Evolutionary conservation across 768 basidiomycete genomes (phyloP), one percentile per base, ranked within the genome.

Genomic region (Leccinum ochraceum): DNA sequence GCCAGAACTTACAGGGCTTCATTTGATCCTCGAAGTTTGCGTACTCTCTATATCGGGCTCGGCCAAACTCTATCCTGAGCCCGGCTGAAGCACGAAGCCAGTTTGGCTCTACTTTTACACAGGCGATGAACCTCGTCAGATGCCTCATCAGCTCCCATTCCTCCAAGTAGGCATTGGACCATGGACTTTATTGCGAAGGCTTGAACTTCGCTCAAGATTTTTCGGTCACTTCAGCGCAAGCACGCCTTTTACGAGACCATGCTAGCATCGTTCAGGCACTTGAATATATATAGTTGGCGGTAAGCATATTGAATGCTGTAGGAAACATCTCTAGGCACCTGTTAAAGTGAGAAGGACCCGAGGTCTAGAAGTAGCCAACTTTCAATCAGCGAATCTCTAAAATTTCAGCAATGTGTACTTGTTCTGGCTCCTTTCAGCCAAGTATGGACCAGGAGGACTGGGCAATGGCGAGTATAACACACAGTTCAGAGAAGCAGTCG

Each of bases 211-310:
- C 39, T 7, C 16, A 26, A 55, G 53, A 56, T 20, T 56, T 57
- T 7, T 48, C 11, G 56, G 64, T 26, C 64, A 72, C 49, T 62
- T 62, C 39, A 13, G 44, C 64, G 28, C 67, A 61, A 73, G 74
- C 53, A 56, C 37, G 60, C 56, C 17, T 60, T 11, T 53, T 80
- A 20, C 64, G 63, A 13, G n/a, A 51, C 3, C 67, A 72, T 54
- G 73, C 72, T 11, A 26, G 51, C 20, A 62, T 66, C 14, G 70
- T 76, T 20, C 64, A 51, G 4, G 51, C 57, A 4, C 59, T 81
- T 36, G 79, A 79, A 74, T 50, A 60, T 79, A 1, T 81, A 76
- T 61, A 81, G 80, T 55, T 64, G 71, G 54, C 75, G 75, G 80
- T 75, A 67, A 49, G 71, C 4, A 3, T 57, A 37, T 57, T 50